These are phyloP conservation scores for Musa troglodytarum DNA, from an alignment of 176 grass and related monocot species.

Conservation along the genomic window DNA sequence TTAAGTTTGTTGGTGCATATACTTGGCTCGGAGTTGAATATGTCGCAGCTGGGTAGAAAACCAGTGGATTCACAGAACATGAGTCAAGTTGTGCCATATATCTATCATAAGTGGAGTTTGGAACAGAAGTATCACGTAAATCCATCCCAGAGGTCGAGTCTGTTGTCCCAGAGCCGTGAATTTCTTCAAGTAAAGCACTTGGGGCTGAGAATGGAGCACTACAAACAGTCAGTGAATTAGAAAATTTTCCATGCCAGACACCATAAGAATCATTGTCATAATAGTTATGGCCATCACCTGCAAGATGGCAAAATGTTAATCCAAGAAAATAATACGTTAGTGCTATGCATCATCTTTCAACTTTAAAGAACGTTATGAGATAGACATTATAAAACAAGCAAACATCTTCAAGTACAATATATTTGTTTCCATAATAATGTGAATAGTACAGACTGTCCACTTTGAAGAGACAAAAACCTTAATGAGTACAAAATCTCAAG, in stretches of 20 bases:
- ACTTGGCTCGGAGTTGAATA: slow-evolving; percentile 1
- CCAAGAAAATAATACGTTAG: neutral
- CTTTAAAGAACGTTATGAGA: neutral
- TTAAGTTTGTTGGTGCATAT: slow-evolving; percentile 6
- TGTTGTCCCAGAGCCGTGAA: neutral
- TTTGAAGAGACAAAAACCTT: neutral
- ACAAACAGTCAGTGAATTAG: slow-evolving; percentile 4
- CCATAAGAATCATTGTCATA: slow-evolving; percentile 15
- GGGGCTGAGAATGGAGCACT: neutral
- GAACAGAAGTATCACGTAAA: slow-evolving; percentile 2
- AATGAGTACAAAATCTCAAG: too few relatives aligned
- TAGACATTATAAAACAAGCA: too few relatives aligned
- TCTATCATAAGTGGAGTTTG: slow-evolving; percentile 11
- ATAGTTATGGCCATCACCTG: neutral
- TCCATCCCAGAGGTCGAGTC: slow-evolving; percentile 5
- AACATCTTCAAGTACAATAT: too few relatives aligned
- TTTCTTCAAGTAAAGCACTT: slow-evolving; percentile 6
- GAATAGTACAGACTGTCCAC: neutral
- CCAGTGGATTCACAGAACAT: neutral
- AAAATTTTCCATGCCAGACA: neutral
- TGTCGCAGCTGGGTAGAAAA: slow-evolving; percentile 1
- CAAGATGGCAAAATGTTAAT: neutral
- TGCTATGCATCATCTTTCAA: neutral
- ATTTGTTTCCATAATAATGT: neutral
- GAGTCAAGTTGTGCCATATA: slow-evolving; percentile 27